These are phyloP conservation scores for Nigrospora osmanthi DNA, from an alignment of 2,329 filamentous ascomycete genomes.

Conservation along the genomic window DNA sequence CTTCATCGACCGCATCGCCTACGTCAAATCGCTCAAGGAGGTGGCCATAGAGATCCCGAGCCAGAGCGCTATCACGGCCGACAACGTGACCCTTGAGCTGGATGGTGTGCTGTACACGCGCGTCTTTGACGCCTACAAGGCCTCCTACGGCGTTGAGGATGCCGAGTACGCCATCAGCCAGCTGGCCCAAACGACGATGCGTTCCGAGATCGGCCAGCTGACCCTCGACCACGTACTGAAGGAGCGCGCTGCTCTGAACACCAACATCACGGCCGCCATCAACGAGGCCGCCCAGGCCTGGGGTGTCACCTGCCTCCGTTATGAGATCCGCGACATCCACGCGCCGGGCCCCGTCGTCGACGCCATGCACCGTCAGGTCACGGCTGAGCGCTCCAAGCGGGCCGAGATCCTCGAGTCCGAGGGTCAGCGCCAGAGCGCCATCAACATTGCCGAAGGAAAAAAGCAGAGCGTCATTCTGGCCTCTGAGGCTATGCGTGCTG, in stretches of 20 bases:
- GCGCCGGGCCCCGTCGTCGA: conserved; percentile 88
- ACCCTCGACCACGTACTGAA: conserved; percentile 96
- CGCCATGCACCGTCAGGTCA: conserved; percentile 97
- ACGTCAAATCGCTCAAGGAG: conserved; percentile 97
- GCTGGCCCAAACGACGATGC: conserved; percentile 97
- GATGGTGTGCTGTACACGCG: conserved; percentile 94
- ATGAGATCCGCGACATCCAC: conserved; percentile 98
- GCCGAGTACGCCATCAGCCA: conserved; percentile 98
- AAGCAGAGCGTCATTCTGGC: conserved; percentile 97
- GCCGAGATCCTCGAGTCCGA: conserved; percentile 97
- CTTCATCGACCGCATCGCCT: conserved; percentile 90
- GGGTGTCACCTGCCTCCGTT: conserved; percentile 92
- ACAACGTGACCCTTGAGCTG: conserved; percentile 94
- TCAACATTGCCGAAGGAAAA: conserved; percentile 96
- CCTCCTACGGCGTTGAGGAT: conserved; percentile 96
- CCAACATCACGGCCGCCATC: conserved; percentile 97
- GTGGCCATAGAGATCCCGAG: conserved; percentile 93
- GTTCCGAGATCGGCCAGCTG: conserved; percentile 93
- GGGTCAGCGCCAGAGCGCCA: conserved; percentile 91
- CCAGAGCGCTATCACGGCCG: conserved; percentile 95
- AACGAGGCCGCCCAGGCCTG: conserved; percentile 96
- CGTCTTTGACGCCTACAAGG: conserved; percentile 97
- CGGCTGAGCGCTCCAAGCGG: conserved; percentile 92
- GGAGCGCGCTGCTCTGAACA: conserved; percentile 91
- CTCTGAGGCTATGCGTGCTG: conserved; percentile 80